Conservation (phyloP, 1,139 yeast genomes). For the Wickerhamiella pararugosa region DNA sequence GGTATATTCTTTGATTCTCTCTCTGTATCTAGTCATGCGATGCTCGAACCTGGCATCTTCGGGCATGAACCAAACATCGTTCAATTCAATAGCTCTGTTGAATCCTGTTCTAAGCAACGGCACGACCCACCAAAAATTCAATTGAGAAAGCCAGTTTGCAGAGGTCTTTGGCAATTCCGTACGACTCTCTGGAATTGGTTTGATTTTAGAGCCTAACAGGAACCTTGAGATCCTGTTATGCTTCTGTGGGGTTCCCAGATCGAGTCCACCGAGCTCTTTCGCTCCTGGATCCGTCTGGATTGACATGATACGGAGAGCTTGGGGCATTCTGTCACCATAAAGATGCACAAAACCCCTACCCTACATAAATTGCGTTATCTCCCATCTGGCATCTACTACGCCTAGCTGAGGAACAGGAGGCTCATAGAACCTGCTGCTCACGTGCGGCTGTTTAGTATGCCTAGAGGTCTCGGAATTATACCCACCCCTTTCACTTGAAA, state of each 20-base stretch:
- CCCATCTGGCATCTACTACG: too few species aligned
- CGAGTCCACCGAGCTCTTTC: too few species aligned
- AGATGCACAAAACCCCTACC: too few species aligned
- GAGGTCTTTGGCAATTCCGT: neutral
- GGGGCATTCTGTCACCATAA: too few species aligned
- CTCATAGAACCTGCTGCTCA: too few species aligned
- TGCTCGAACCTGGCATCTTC: constrained; percentile 10
- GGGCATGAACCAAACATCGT: constrained; percentile 13
- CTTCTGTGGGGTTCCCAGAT: neutral
- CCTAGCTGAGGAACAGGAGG: too few species aligned
- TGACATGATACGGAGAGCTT: too few species aligned
- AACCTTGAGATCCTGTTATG: constrained; percentile 1
- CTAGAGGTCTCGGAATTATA: too few species aligned
- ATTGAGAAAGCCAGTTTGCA: constrained; percentile 8
- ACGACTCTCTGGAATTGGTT: constrained; percentile 13
- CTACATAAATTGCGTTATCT: too few species aligned
- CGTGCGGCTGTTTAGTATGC: too few species aligned
- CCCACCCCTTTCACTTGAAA: too few species aligned
- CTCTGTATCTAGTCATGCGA: constrained; percentile 10
- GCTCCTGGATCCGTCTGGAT: too few species aligned
- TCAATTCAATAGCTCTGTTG: constrained; percentile 14
- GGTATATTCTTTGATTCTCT: constrained; percentile 9
- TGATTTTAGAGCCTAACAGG: constrained; percentile 10
- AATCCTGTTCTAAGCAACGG: constrained; percentile 14
- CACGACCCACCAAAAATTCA: constrained; percentile 16